phyloP scores from a whole-genome alignment of 345 rosid species.

The Aquilaria sinensis region DNA sequence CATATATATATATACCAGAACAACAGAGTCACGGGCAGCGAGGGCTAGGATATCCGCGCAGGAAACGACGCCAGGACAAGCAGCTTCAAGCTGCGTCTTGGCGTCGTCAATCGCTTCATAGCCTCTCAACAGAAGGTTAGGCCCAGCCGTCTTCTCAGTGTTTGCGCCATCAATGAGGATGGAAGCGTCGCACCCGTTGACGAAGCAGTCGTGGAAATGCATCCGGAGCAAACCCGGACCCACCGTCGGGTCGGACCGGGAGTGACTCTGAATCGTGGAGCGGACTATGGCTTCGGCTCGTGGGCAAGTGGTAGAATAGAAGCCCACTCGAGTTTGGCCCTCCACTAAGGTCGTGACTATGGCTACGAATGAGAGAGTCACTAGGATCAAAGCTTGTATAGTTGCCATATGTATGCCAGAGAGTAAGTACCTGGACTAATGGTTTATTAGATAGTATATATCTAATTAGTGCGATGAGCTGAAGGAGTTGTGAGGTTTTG shows the following conservation, averaged over 20 bases:
- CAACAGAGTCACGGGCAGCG: slow-evolving; percentile 48
- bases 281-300: slow-evolving; percentile 39
- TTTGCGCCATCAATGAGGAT: slow-evolving; percentile 35
- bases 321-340: slow-evolving; percentile 31
- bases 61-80: slow-evolving; percentile 44
- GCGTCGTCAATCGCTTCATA: slow-evolving; percentile 44
- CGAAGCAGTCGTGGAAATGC: slow-evolving; percentile 59
- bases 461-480: no score
- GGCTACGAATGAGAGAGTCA: slow-evolving; percentile 5
- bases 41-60: slow-evolving; percentile 61
- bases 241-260: slow-evolving; percentile 21
- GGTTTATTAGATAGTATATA: no score
- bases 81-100: slow-evolving; percentile 38
- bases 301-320: slow-evolving; percentile 32
- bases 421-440: no score
- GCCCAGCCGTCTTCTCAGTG: slow-evolving; percentile 41
- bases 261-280: slow-evolving; percentile 28
- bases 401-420: no score
- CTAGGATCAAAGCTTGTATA: not conserved
- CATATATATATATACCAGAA: slow-evolving; percentile 20
- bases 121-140: slow-evolving; percentile 43
- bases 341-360: slow-evolving; percentile 12
- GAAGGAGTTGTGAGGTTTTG: no score
- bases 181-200: slow-evolving; percentile 46
- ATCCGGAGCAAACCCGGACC: slow-evolving; percentile 48